These are phyloP conservation scores for Thraustochytrium striatum DNA, from an alignment of 352 stramenopile species.

Conservation along the genomic window DNA sequence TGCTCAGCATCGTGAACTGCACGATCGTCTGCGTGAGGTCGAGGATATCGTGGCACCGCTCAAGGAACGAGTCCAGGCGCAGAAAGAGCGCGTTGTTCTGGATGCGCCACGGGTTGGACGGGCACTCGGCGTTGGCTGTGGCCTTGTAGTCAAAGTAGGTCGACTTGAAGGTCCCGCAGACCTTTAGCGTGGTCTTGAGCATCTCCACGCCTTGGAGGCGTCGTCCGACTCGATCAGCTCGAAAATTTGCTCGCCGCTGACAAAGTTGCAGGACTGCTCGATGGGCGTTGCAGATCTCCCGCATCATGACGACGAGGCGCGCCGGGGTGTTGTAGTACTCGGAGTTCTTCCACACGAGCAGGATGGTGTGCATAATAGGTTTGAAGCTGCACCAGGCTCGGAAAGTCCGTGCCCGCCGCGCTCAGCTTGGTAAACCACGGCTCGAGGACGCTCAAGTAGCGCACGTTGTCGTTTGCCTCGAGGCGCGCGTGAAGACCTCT, in stretches of 20 bases:
- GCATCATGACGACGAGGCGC: constrained; percentile 91
- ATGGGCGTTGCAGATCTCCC: constrained; percentile 98
- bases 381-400: constrained; percentile 86
- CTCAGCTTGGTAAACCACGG: constrained; percentile 93
- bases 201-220: constrained; percentile 83
- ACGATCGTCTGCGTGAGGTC: constrained; percentile 96
- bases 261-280: constrained; percentile 82
- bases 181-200: constrained; percentile 79
- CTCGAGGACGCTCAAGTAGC: constrained; percentile 91
- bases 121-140: constrained; percentile 91
- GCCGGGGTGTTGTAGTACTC: constrained; percentile 96
- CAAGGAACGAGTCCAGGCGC: constrained; percentile 92
- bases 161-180: constrained; percentile 93
- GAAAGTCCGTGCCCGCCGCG: constrained; percentile 51
- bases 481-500: constrained; percentile 91
- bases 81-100: constrained; percentile 96
- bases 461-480: constrained; percentile 97
- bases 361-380: constrained; percentile 95
- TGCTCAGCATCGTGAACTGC: constrained; percentile 94
- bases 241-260: constrained; percentile 91
- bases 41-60: constrained; percentile 94
- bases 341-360: constrained; percentile 98
- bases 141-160: constrained; percentile 97
- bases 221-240: constrained; percentile 93
- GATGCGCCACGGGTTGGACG: constrained; percentile 94